A percentile compares a stretch with the other conserved stretches of the same genome.
These are phyloP conservation scores for Cladosporium sp. DNA, from an alignment of 2,329 filamentous ascomycete species.

Conservation along the genomic window DNA sequence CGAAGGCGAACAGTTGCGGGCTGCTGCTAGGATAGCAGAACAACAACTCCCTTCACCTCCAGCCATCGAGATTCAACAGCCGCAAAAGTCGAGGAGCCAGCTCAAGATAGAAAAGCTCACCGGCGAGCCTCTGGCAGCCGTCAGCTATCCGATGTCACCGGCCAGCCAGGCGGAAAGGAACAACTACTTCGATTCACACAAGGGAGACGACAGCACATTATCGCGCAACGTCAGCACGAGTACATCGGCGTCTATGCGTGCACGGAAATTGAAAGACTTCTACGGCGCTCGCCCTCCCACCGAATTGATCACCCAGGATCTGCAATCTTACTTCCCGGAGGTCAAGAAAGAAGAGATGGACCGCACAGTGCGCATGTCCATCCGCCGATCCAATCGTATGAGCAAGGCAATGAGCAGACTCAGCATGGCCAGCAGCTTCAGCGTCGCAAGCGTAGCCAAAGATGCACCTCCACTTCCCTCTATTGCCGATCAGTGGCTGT, in stretches of 20 bases:
- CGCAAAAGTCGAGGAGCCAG: constrained; percentile 67
- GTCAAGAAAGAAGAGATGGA: constrained; percentile 93
- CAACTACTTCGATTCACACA: constrained; percentile 43
- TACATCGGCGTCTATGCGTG: constrained; percentile 35
- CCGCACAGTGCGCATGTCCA: constrained; percentile 85
- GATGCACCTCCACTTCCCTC: constrained; percentile 93
- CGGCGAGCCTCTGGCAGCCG: constrained; percentile 78
- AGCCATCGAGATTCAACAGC: constrained; percentile 52
- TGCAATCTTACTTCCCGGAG: constrained; percentile 95
- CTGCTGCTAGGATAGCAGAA: constrained; percentile 80
- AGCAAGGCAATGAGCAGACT: constrained; percentile 90
- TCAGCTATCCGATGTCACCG: constrained; percentile 82
- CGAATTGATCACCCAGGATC: constrained; percentile 92
- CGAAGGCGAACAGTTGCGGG: constrained; percentile 75
- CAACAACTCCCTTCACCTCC: constrained; percentile 58
- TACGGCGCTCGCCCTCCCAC: constrained; percentile 89
- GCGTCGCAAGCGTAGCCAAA: constrained; percentile 73
- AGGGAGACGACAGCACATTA: constrained; percentile 14
- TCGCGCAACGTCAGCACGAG: constrained; percentile 28
- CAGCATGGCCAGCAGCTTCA: constrained; percentile 88
- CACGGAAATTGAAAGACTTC: constrained; percentile 65
- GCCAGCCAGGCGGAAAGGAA: constrained; percentile 61
- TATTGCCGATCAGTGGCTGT: constrained; percentile 90
- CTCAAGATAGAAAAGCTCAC: constrained; percentile 83
- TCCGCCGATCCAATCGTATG: constrained; percentile 80